These are phyloP conservation scores for Debaryomyces sp. DNA, from an alignment of 1,139 yeast species.

Conservation along the genomic window DNA sequence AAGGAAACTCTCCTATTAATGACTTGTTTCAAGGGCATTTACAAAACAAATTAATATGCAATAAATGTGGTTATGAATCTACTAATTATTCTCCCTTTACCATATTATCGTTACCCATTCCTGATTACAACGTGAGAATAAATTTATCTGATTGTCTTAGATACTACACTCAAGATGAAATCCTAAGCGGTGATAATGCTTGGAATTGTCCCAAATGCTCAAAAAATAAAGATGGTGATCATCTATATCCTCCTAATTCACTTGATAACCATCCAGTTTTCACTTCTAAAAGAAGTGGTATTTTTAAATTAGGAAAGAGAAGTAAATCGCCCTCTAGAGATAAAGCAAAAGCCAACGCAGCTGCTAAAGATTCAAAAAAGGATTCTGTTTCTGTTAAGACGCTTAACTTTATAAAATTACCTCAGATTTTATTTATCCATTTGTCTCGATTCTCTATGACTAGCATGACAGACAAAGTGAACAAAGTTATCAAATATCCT, in stretches of 20 bases:
- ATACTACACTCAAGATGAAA: constrained; percentile 68
- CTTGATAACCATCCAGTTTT: constrained; percentile 45
- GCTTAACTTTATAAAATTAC: constrained; percentile 62
- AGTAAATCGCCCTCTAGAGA: constrained; percentile 37
- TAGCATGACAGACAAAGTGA: constrained; percentile 58
- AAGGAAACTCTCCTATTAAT: constrained; percentile 68
- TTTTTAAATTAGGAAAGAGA: constrained; percentile 38
- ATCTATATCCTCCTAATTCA: constrained; percentile 9
- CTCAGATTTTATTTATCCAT: constrained; percentile 66
- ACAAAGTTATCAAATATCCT: constrained; percentile 58
- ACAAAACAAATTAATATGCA: constrained; percentile 64
- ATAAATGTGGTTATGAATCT: constrained; percentile 62
- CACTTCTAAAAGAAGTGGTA: constrained; percentile 33
- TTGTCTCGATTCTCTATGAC: constrained; percentile 60
- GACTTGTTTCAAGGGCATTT: constrained; percentile 69
- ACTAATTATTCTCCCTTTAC: constrained; percentile 62
- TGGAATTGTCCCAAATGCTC: constrained; percentile 80
- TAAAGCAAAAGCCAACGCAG: constrained; percentile 9
- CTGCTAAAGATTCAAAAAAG: not conserved
- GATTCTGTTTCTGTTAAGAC: constrained; percentile 49
- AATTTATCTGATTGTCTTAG: constrained; percentile 64
- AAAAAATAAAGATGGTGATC: constrained; percentile 24
- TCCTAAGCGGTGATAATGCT: constrained; percentile 70
- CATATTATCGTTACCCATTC: constrained; percentile 69
- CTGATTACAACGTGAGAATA: constrained; percentile 35